Conservation (phyloP, 2,329 filamentous ascomycete species). For the Coniochaeta ligniaria region DNA sequence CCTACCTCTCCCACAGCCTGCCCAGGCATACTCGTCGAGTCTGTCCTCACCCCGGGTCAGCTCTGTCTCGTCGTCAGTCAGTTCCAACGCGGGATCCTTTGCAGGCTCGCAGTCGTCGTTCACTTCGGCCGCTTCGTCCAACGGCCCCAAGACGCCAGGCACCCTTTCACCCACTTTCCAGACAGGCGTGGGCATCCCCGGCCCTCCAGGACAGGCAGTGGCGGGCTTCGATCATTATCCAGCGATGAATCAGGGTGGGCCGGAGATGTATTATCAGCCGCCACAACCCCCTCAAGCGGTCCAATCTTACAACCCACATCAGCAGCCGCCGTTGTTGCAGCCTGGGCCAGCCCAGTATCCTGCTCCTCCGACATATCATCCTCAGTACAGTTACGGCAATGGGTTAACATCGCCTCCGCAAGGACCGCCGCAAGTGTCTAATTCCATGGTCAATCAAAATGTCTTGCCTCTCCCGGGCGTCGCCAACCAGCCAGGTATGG, state of each 20-base stretch:
- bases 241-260: constrained; percentile 74
- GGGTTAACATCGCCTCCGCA: constrained; percentile 75
- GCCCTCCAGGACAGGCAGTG: constrained; percentile 28
- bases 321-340: constrained; percentile 69
- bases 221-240: constrained; percentile 35
- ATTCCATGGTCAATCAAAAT: constrained; percentile 58
- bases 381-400: constrained; percentile 67
- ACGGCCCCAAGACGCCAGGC: constrained; percentile 59
- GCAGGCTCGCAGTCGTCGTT: constrained; percentile 41
- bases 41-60: constrained; percentile 69
- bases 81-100: constrained; percentile 35
- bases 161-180: constrained; percentile 61
- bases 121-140: constrained; percentile 43
- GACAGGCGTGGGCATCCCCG: constrained; percentile 35
- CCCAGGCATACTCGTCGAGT: constrained; percentile 64
- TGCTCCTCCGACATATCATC: constrained; percentile 52
- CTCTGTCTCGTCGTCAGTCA: constrained; percentile 58
- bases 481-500: constrained; percentile 35
- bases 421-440: constrained; percentile 59
- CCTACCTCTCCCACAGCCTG: constrained; percentile 61
- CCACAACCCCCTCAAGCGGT: constrained; percentile 69
- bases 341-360: constrained; percentile 65
- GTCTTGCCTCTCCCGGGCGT: constrained; percentile 65
- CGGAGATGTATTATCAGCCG: constrained; percentile 82
- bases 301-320: constrained; percentile 68